These are phyloP conservation scores for Perilla frutescens DNA, from an alignment of 257 asterid genomes.

Conservation along the genomic window DNA sequence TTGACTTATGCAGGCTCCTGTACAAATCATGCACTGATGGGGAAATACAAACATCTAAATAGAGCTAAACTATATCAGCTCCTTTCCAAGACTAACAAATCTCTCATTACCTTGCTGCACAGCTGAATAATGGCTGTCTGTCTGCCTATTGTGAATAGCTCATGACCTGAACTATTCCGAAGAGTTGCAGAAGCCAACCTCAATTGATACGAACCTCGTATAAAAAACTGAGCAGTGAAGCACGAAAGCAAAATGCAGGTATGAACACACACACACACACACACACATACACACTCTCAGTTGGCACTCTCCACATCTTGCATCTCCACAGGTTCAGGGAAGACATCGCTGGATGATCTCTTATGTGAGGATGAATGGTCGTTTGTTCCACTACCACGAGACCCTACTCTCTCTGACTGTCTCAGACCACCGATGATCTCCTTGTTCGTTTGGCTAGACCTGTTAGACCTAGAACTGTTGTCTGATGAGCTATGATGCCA, in stretches of 20 bases:
- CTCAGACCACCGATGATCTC: conserved; percentile 50
- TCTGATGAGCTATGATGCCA: conserved; percentile 69
- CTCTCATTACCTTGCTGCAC: too few species aligned
- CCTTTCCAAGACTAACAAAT: too few species aligned
- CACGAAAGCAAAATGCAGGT: too few species aligned
- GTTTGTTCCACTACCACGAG: conserved; percentile 61
- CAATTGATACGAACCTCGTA: too few species aligned
- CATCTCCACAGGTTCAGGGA: conserved; percentile 60
- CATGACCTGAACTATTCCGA: too few species aligned
- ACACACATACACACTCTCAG: conserved; percentile 20
- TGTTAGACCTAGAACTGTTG: conserved; percentile 33
- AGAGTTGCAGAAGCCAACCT: too few species aligned
- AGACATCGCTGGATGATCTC: conserved; percentile 64
- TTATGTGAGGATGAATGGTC: conserved; percentile 61
- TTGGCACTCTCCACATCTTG: conserved; percentile 46
- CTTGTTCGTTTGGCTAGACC: conserved; percentile 43
- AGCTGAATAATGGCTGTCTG: too few species aligned
- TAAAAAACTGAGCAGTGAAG: too few species aligned
- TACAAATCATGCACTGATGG: conserved; percentile 18
- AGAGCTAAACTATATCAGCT: too few species aligned
- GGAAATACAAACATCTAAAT: not conserved
- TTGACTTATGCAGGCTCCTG: conserved; percentile 2
- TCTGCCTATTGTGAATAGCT: too few species aligned
- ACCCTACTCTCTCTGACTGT: conserved; percentile 55
- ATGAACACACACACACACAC: not conserved